These are phyloP conservation scores for Cadophora gregata DNA, from an alignment of 2,329 filamentous ascomycete genomes.

Conservation along the genomic window DNA sequence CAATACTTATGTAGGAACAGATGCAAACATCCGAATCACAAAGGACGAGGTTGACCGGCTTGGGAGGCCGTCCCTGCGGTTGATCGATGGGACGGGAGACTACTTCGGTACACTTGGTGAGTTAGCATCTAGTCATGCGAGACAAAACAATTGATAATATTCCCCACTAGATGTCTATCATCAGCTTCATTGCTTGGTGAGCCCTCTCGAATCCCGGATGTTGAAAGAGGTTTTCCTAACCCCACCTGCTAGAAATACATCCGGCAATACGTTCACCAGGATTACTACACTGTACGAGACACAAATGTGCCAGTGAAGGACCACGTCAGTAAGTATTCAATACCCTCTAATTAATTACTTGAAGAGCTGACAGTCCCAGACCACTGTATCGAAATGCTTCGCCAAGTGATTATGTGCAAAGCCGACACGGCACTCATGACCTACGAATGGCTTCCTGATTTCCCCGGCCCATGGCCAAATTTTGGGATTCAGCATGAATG, in stretches of 20 bases:
- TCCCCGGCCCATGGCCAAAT: constrained; percentile 12
- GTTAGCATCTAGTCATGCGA: background rate
- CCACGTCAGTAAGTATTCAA: background rate
- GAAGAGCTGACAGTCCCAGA: background rate
- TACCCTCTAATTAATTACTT: background rate
- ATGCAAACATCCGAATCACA: constrained; percentile 8
- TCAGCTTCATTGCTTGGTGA: constrained; percentile 5
- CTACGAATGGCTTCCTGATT: constrained; percentile 15
- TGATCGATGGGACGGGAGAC: constrained; percentile 6
- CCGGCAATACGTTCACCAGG: constrained; percentile 8
- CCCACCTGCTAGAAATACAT: background rate
- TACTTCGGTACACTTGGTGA: constrained; percentile 14
- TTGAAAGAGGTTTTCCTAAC: background rate
- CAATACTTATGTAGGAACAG: background rate
- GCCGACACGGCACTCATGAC: constrained; percentile 8
- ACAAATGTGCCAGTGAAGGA: constrained; percentile 7
- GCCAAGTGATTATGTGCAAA: constrained; percentile 15
- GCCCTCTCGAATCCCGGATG: background rate
- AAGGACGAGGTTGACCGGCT: background rate
- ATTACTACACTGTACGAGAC: constrained; percentile 7
- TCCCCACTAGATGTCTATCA: background rate
- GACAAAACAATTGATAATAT: background rate
- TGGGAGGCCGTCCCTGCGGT: background rate
- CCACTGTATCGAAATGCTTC: constrained; percentile 14
- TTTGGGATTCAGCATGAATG: constrained; percentile 17